phyloP scores from a whole-genome alignment of 129 eudicot species.

The Smallanthus sonchifolius region DNA sequence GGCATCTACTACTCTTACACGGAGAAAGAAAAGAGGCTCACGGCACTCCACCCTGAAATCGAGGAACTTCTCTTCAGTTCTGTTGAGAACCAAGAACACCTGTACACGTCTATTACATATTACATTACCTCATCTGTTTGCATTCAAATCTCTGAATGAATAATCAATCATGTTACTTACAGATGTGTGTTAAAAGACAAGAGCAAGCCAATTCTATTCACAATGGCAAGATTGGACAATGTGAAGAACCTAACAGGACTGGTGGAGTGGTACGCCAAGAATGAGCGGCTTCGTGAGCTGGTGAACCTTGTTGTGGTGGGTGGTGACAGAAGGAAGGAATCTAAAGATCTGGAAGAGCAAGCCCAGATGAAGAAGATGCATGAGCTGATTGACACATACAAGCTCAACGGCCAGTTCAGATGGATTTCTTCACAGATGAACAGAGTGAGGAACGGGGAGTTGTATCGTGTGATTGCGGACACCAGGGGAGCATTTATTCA shows the following conservation, averaged over 20 bases:
- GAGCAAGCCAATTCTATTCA: slow-evolving; percentile 41
- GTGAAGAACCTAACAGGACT: slow-evolving; percentile 47
- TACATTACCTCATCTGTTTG: no score
- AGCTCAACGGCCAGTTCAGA: slow-evolving; percentile 42
- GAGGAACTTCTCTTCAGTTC: slow-evolving; percentile 76
- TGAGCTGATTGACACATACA: slow-evolving; percentile 34
- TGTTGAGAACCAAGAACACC: slow-evolving; percentile 83
- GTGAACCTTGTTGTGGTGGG: slow-evolving; percentile 48
- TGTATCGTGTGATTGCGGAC: slow-evolving; percentile 43
- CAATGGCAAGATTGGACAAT: slow-evolving; percentile 44
- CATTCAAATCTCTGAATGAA: no score
- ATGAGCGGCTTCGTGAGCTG: slow-evolving; percentile 34
- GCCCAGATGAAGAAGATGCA: slow-evolving; percentile 48
- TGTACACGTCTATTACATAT: slow-evolving; percentile 25
- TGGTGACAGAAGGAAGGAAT: slow-evolving; percentile 47
- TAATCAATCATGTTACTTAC: not conserved
- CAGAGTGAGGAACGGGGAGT: slow-evolving; percentile 43
- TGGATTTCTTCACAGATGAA: slow-evolving; percentile 52
- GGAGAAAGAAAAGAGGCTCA: slow-evolving; percentile 71
- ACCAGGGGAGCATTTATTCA: slow-evolving; percentile 41
- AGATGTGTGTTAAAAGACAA: slow-evolving; percentile 44
- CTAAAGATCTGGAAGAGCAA: slow-evolving; percentile 44
- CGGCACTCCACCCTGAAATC: slow-evolving; percentile 79
- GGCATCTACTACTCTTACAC: slow-evolving; percentile 61
- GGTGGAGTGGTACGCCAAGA: slow-evolving; percentile 47